Evolutionary conservation across 352 stramenopile species (phyloP).

Genomic region (Globisporangium nagaii): DNA sequence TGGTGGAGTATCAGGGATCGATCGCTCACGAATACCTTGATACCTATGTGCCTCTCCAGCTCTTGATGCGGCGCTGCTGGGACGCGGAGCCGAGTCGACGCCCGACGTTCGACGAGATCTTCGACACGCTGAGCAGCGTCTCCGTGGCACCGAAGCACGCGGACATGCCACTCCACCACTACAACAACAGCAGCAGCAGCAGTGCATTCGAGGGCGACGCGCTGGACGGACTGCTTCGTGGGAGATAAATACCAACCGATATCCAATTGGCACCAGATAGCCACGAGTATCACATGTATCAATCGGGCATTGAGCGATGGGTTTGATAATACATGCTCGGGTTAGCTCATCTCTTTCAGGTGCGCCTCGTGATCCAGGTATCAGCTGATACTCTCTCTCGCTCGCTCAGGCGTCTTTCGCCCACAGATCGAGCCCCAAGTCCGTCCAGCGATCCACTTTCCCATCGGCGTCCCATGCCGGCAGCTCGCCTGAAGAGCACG

Average conservation of each 20-base stretch:
- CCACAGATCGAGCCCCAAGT: conserved; percentile 70
- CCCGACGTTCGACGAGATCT: conserved; percentile 58
- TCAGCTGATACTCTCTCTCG: background rate
- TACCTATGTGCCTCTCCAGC: conserved; percentile 19
- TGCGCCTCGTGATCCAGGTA: background rate
- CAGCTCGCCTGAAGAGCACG: conserved; percentile 47
- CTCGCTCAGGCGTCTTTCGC: conserved; percentile 21
- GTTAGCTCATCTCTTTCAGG: too few relatives aligned
- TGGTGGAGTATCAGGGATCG: too few relatives aligned
- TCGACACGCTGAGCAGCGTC: conserved; percentile 32
- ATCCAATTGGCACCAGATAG: too few relatives aligned
- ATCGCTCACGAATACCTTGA: too few relatives aligned
- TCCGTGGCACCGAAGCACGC: conserved; percentile 24
- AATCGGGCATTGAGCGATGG: too few relatives aligned
- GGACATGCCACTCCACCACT: conserved; percentile 9
- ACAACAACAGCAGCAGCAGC: conserved; percentile 8
- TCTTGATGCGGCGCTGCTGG: conserved; percentile 70
- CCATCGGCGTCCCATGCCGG: conserved; percentile 40
- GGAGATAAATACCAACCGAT: too few relatives aligned
- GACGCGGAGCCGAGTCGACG: conserved; percentile 40
- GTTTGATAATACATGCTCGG: too few relatives aligned
- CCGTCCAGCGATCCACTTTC: conserved; percentile 76
- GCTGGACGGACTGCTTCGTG: conserved; percentile 47
- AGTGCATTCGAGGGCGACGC: conserved; percentile 38
- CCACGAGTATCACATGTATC: background rate